These are phyloP conservation scores for Phylloporus rhodoxanthus DNA, from an alignment of 768 basidiomycete genomes.

Conservation along the genomic window DNA sequence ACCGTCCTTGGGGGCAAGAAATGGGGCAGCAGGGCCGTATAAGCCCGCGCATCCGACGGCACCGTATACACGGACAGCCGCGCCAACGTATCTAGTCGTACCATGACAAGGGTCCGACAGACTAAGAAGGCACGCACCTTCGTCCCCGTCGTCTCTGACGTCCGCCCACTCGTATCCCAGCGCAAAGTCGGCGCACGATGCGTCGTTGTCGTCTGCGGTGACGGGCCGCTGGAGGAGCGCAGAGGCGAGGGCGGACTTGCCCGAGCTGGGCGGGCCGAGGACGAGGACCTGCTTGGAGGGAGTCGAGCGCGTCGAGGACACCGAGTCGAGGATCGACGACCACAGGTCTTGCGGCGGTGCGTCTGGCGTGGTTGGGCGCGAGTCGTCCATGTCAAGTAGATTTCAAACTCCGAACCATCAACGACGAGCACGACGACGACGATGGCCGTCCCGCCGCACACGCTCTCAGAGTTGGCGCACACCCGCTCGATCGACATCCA, in stretches of 20 bases:
- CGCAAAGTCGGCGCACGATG: conserved; percentile 68
- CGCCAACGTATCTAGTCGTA: conserved; percentile 70
- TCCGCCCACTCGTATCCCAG: conserved; percentile 92
- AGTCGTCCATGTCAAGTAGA: conserved; percentile 28
- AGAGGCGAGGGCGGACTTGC: conserved; percentile 70
- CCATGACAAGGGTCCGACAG: not conserved
- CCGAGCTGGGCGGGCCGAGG: conserved; percentile 72
- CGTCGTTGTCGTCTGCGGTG: conserved; percentile 51
- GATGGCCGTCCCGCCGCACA: conserved; percentile 48
- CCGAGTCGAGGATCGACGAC: conserved; percentile 87
- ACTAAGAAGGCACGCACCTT: conserved; percentile 53
- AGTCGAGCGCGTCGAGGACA: conserved; percentile 73
- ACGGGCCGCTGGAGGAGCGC: conserved; percentile 64
- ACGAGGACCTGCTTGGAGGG: conserved; percentile 85
- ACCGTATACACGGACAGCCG: conserved; percentile 89
- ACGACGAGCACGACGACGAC: conserved; percentile 3
- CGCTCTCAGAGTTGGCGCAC: conserved; percentile 62
- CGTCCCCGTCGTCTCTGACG: conserved; percentile 86
- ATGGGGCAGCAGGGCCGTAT: conserved; percentile 67
- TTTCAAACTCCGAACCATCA: conserved; percentile 25
- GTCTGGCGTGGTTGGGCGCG: conserved; percentile 64
- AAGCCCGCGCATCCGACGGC: conserved; percentile 68
- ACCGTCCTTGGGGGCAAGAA: conserved; percentile 68
- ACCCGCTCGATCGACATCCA: conserved; percentile 62
- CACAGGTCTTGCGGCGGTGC: conserved; percentile 80